Evolutionary conservation across 148 eudicot species (phyloP).

Genomic region (Fallopia convolvulus): DNA sequence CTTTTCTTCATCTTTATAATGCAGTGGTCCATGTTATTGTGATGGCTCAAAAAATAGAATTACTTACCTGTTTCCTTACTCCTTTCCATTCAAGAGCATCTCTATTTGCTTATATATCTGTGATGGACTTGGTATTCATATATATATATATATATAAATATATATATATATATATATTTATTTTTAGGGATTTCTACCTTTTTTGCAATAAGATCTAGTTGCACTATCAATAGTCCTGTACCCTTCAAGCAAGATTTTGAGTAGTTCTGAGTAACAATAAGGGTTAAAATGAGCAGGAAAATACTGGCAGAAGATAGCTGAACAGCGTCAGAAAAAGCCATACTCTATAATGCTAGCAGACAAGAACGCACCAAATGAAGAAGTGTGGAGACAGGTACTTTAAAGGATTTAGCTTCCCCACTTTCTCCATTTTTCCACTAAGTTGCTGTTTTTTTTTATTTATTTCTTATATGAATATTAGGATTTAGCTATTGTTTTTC

Average conservation of each 20-base stretch:
- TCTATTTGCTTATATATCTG: neutral
- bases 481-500: too few species aligned
- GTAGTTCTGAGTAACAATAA: neutral
- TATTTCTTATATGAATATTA: neutral
- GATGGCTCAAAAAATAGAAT: neutral
- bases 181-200: neutral
- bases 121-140: neutral
- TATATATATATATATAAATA: neutral
- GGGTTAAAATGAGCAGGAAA: conserved; percentile 35
- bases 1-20: neutral
- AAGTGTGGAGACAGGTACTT: conserved; percentile 84
- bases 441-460: too few species aligned
- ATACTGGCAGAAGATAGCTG: conserved; percentile 85
- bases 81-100: neutral
- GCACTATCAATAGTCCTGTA: neutral
- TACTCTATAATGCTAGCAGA: conserved; percentile 85
- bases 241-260: neutral
- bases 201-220: neutral
- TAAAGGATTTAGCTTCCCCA: too few species aligned
- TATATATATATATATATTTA: neutral
- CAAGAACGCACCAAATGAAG: conserved; percentile 99
- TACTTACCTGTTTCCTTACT: neutral
- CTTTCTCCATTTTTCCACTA: too few species aligned
- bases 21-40: neutral
- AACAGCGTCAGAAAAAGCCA: conserved; percentile 49